Percentiles rank a stretch among this genome's conserved stretches.
phyloP scores from a whole-genome alignment of 768 basidiomycete species.

The Scleroderma citrinum region DNA sequence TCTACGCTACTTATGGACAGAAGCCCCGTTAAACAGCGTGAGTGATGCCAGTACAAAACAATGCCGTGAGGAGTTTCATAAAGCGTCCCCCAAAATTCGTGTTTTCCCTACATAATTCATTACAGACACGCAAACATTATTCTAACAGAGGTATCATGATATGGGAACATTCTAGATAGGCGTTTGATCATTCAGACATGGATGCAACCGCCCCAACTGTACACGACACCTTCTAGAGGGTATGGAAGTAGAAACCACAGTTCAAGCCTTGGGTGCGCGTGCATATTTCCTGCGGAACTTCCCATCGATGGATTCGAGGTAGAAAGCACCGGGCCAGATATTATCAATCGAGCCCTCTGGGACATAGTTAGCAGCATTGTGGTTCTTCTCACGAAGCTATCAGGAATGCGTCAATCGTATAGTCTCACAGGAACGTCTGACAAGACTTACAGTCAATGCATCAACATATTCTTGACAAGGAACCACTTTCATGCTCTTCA shows the following conservation, averaged over 20 bases:
- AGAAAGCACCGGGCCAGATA: conserved; percentile 92
- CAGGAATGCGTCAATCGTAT: background rate
- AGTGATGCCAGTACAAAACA: no score
- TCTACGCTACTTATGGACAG: no score
- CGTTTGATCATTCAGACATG: background rate
- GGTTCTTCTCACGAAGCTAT: conserved; percentile 94
- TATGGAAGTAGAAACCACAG: background rate
- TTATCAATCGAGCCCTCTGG: conserved; percentile 85
- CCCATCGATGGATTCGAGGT: conserved; percentile 83
- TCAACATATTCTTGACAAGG: conserved; percentile 90
- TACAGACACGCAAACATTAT: conserved; percentile 6
- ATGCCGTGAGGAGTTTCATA: no score
- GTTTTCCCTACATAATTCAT: no score
- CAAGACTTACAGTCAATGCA: conserved; percentile 56
- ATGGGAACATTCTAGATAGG: conserved; percentile 9
- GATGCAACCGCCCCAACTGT: background rate
- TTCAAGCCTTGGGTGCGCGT: conserved; percentile 31
- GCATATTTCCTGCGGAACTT: conserved; percentile 91
- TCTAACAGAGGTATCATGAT: conserved; percentile 6
- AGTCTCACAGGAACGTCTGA: background rate
- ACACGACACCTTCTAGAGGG: background rate
- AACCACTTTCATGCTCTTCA: conserved; percentile 85
- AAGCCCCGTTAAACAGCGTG: no score
- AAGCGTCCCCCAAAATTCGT: no score
- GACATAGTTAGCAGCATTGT: conserved; percentile 80